Evolutionary conservation across 768 basidiomycete genomes (phyloP), one percentile per base, ranked within the genome.

Genomic region (Russula earlei): DNA sequence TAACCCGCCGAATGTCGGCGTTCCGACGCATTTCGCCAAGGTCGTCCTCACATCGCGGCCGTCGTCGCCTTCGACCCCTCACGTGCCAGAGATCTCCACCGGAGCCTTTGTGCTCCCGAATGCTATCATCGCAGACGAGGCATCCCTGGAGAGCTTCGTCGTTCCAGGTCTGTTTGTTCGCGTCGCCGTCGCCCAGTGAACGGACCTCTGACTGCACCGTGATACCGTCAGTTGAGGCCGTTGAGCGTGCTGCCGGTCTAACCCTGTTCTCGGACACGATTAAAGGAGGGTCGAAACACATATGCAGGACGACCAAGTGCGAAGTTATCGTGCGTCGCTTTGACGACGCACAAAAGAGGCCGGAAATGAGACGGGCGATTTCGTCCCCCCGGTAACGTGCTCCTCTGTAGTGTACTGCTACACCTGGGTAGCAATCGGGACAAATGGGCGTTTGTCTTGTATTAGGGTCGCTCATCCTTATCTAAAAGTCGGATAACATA

Each of bases 21-120:
- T 99, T 17, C 96, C 96, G 1, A 98, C 96, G 5, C 96, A 99
- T 68, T 98, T 98, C 68, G 94, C 95, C 31, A 98, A 98, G 69
- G 94, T 97, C 31, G 83, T 97, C 22, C 75, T 97, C 49, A 78
- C 87, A 2, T 78, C 89, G 0, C 80, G 79, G 60, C 86, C 90
- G 0, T 75, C 80, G 24, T 90, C 87, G 1, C 85, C 88, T 10
- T 78, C 78, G 34, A 84, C 77, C 0, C 89, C 83, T 6, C 74
- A 87, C 52, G 67, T 83, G 14, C 74, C 77, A 5, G 92, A 98
- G 62, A 74, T 95, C 42, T 82, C 89, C 0, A 81, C 87, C 3
- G 96, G 94, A 12, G 96, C 94, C 11, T 99, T 99, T 67, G 90
- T 98, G 6, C 78, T 99, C 12, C 96, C 96, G 0, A 99, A 99